Evolutionary conservation across 139 green algal genomes (phyloP).

Genomic region (Raphidocelis subcapitata): DNA sequence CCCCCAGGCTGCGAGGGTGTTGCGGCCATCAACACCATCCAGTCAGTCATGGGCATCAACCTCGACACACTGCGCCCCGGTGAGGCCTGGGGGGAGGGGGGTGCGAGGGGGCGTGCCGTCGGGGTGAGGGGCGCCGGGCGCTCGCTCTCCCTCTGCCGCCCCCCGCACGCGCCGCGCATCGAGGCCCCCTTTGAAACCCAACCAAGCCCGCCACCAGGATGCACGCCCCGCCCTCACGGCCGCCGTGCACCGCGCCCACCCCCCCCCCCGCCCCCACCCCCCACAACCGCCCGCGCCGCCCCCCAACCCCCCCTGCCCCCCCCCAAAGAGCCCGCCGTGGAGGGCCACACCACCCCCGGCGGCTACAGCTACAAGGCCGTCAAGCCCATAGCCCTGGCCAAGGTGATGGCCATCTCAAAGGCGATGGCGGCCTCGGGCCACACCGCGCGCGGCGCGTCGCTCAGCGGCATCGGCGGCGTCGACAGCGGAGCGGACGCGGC

Average conservation of each 20-base stretch:
- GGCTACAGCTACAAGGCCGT: conserved; percentile 87
- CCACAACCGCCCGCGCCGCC: too few relatives aligned
- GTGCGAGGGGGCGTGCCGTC: too few relatives aligned
- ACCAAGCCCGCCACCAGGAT: too few relatives aligned
- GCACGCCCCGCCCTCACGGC: too few relatives aligned
- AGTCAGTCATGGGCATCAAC: conserved; percentile 93
- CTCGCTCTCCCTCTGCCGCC: too few relatives aligned
- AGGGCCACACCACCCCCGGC: conserved; percentile 76
- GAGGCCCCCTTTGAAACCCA: too few relatives aligned
- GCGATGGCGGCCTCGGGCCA: conserved; percentile 55
- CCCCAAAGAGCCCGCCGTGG: conserved; percentile 55
- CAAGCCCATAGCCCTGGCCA: conserved; percentile 95
- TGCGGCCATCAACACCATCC: conserved; percentile 84
- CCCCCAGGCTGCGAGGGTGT: conserved; percentile 65
- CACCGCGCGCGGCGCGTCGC: conserved; percentile 33
- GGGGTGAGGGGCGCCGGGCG: too few relatives aligned
- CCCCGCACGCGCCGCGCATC: too few relatives aligned
- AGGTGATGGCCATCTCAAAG: conserved; percentile 48
- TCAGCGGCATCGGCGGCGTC: conserved; percentile 91
- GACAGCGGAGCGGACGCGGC: conserved; percentile 91
- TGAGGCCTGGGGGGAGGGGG: too few relatives aligned
- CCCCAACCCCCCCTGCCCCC: conserved; percentile 16
- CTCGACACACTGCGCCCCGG: conserved; percentile 85
- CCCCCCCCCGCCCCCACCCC: too few relatives aligned
- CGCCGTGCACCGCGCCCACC: too few relatives aligned